Conservation (phyloP, 306 rosid species). For the Cucurbita argyrosperma region DNA sequence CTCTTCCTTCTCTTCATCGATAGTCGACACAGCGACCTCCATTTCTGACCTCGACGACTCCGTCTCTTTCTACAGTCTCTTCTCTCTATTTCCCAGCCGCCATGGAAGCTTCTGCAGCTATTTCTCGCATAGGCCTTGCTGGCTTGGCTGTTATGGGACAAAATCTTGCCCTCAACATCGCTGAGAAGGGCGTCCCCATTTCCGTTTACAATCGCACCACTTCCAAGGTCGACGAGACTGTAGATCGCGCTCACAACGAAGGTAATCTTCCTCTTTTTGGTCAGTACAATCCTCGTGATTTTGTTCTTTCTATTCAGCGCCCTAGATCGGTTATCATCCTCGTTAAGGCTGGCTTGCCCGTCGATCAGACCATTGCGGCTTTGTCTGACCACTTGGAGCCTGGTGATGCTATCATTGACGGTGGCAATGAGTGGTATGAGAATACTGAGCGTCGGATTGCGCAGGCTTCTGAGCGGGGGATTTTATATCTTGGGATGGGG, state of each 20-base stretch:
- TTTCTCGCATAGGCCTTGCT: conserved; percentile 81
- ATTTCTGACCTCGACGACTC: background rate
- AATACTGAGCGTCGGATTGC: conserved; percentile 69
- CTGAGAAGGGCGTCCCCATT: conserved; percentile 90
- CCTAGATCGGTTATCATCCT: conserved; percentile 89
- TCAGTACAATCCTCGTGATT: conserved; percentile 64
- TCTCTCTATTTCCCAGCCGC: background rate
- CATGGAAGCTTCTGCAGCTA: conserved; percentile 53
- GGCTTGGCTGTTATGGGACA: conserved; percentile 99
- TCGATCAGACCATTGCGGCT: conserved; percentile 76
- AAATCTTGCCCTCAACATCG: conserved; percentile 87
- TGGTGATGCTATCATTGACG: conserved; percentile 75
- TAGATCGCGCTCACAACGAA: conserved; percentile 54
- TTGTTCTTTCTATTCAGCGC: conserved; percentile 64
- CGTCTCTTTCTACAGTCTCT: background rate
- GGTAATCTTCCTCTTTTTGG: conserved; percentile 61
- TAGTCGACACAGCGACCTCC: background rate
- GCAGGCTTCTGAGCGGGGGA: conserved; percentile 21
- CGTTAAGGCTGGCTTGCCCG: conserved; percentile 87
- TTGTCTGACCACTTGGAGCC: conserved; percentile 62
- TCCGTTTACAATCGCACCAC: conserved; percentile 88
- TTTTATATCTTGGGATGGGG: conserved; percentile 81
- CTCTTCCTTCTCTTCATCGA: background rate
- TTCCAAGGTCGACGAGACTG: conserved; percentile 80
- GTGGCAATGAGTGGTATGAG: conserved; percentile 92